These are phyloP conservation scores for Hanseniaspora nectarophila DNA, from an alignment of 805 yeast genomes.

Conservation along the genomic window DNA sequence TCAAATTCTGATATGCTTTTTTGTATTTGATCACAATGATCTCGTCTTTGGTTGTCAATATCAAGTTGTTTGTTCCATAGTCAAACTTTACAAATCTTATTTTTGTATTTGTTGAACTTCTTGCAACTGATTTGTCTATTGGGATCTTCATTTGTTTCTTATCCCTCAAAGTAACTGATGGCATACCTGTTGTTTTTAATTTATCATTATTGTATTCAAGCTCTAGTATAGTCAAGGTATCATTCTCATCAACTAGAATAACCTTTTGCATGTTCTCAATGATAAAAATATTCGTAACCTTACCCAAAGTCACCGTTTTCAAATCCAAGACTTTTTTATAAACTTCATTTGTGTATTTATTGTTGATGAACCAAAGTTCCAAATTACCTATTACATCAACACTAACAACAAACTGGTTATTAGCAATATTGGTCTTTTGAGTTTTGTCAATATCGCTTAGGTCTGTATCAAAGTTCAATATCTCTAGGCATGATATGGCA, in stretches of 20 bases:
- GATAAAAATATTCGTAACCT: not conserved
- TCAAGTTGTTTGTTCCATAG: constrained; percentile 24
- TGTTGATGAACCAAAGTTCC: constrained; percentile 10
- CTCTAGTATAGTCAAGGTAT: not conserved
- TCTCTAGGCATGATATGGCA: constrained; percentile 26
- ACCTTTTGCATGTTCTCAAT: constrained; percentile 6
- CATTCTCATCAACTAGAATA: constrained; percentile 8
- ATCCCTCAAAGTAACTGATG: not conserved
- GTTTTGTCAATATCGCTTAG: constrained; percentile 15
- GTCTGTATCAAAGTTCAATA: constrained; percentile 7
- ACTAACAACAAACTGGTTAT: constrained; percentile 10
- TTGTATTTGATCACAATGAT: constrained; percentile 22
- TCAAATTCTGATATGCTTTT: constrained; percentile 20
- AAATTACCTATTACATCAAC: constrained; percentile 8
- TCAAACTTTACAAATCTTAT: constrained; percentile 25
- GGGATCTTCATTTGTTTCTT: not conserved
- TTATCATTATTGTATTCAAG: not conserved
- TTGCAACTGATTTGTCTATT: not conserved
- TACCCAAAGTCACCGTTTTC: not conserved
- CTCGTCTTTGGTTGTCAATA: constrained; percentile 19
- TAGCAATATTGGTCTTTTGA: constrained; percentile 20
- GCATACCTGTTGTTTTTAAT: not conserved
- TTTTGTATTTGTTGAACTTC: not conserved
- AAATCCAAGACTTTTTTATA: constrained; percentile 4
- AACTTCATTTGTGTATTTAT: constrained; percentile 6